These are phyloP conservation scores for Cryphonectria carpinicola DNA, from an alignment of 2,329 filamentous ascomycete genomes.

Conservation along the genomic window DNA sequence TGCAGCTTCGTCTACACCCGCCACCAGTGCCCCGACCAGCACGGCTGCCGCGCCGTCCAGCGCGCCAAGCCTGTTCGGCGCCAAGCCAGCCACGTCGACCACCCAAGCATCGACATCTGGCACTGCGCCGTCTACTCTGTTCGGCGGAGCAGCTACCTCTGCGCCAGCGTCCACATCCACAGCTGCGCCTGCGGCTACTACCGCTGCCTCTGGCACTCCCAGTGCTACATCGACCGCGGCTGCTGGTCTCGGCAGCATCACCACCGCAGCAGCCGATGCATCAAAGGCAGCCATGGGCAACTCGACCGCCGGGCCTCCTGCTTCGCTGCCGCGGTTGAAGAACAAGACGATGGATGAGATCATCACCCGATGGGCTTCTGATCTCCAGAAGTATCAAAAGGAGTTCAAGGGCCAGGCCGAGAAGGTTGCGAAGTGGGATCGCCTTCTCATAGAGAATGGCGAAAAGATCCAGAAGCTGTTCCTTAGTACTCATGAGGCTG, in stretches of 20 bases:
- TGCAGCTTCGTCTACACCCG: conserved; percentile 26
- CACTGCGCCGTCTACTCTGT: conserved; percentile 21
- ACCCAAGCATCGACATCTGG: conserved; percentile 28
- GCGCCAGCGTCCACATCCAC: conserved; percentile 30
- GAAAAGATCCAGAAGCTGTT: conserved; percentile 95
- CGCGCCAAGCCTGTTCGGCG: conserved; percentile 33
- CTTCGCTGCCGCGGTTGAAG: conserved; percentile 87
- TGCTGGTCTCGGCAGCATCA: conserved; percentile 5
- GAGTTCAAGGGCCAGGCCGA: conserved; percentile 91
- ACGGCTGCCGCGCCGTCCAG: conserved; percentile 34
- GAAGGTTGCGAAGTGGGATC: conserved; percentile 88
- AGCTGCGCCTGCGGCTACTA: conserved; percentile 29
- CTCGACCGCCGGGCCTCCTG: conserved; percentile 79
- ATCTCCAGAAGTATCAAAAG: conserved; percentile 94
- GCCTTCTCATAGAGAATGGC: conserved; percentile 88
- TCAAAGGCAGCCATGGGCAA: conserved; percentile 56
- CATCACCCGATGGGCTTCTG: conserved; percentile 93
- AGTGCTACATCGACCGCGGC: conserved; percentile 29
- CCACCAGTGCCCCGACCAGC: conserved; percentile 14
- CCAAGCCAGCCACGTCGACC: conserved; percentile 20
- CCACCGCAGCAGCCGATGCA: conserved; percentile 11
- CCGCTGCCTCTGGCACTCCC: conserved; percentile 28
- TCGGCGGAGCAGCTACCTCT: conserved; percentile 36
- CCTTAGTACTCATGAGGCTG: conserved; percentile 88
- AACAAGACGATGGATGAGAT: conserved; percentile 99